Conservation (phyloP, 2,329 filamentous ascomycete genomes). For the Torrubiellomyces zombiae region DNA sequence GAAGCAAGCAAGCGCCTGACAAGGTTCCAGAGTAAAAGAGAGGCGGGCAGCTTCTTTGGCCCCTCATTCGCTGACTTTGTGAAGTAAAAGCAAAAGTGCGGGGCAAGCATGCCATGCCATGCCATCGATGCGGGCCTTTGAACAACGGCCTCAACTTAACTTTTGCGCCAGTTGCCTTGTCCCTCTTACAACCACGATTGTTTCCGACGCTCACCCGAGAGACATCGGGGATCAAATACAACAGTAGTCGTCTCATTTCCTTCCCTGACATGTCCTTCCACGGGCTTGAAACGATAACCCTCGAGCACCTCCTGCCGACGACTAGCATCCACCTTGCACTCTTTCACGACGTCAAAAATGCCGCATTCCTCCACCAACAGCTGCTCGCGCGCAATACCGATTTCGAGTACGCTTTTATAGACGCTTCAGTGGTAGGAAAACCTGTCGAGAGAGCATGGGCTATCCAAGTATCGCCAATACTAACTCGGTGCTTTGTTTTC, state of each 20-base stretch:
- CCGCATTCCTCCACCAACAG: slow-evolving; percentile 62
- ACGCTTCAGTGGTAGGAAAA: slow-evolving; percentile 56
- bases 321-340: slow-evolving; percentile 57
- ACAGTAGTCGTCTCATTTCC: not conserved
- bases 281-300: slow-evolving; percentile 48
- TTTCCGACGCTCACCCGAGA: too few relatives aligned
- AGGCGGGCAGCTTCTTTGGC: too few relatives aligned
- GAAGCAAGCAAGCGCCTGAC: too few relatives aligned
- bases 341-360: slow-evolving; percentile 63
- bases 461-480: not conserved
- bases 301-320: slow-evolving; percentile 58
- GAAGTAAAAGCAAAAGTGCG: too few relatives aligned
- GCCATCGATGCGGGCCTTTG: too few relatives aligned
- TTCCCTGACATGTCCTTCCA: not conserved
- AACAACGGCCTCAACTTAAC: too few relatives aligned
- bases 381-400: slow-evolving; percentile 68
- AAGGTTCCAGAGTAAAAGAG: too few relatives aligned
- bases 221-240: too few relatives aligned
- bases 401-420: slow-evolving; percentile 89
- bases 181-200: too few relatives aligned
- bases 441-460: not conserved
- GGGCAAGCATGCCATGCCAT: too few relatives aligned
- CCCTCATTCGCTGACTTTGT: too few relatives aligned
- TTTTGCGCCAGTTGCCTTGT: too few relatives aligned
- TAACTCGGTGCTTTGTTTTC: not conserved